A percentile compares a stretch with the other conserved stretches of the same genome.
Conservation (phyloP, 495 filamentous ascomycete genomes). For the Collariella sp. region DNA sequence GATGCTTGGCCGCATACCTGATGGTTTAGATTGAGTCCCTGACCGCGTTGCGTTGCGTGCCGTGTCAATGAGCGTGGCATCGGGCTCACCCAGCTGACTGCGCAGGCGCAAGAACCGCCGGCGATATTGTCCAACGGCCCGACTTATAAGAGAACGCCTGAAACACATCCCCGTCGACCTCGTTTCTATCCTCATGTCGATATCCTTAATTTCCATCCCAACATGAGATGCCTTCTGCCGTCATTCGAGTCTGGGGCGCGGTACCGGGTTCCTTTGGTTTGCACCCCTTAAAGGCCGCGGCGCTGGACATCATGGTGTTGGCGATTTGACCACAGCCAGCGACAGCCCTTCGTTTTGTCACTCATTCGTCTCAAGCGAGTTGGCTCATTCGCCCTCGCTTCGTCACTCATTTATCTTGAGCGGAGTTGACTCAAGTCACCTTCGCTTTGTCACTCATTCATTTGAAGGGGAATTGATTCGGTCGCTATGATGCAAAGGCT, state of each 20-base stretch:
- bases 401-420: no score
- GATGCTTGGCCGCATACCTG: background rate
- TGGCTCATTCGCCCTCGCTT: background rate
- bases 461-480: background rate
- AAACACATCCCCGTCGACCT: background rate
- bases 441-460: background rate
- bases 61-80: background rate
- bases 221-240: no score
- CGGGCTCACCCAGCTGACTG: background rate
- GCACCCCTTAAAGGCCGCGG: background rate
- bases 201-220: background rate
- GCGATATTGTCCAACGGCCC: conserved; percentile 2
- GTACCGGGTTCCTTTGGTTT: no score
- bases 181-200: background rate
- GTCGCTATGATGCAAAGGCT: conserved; percentile 1
- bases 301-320: no score
- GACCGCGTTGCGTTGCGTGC: background rate
- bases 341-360: no score
- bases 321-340: no score
- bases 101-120: background rate
- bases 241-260: background rate
- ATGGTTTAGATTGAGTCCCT: background rate
- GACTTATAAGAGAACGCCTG: background rate
- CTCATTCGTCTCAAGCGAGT: no score
- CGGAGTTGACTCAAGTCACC: background rate